Evolutionary conservation across 352 stramenopile genomes (phyloP), one percentile per base, ranked within the genome.

Genomic region (Pythium aquatile): DNA sequence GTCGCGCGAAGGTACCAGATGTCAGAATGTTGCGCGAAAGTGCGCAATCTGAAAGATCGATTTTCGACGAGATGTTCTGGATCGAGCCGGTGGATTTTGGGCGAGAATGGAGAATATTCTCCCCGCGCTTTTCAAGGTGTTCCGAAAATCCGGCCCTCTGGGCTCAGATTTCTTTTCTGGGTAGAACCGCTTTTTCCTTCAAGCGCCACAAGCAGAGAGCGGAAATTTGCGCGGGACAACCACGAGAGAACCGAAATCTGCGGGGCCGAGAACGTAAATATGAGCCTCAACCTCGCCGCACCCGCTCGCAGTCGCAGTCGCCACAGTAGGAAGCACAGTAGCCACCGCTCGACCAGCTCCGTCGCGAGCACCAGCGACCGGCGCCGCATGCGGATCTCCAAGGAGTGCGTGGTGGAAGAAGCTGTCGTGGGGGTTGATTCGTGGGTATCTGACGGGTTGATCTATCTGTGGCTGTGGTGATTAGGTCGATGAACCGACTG

Each of bases 401-500:
- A 88, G 69, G 82, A 91, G 82, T 91, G 52, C 37, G 77, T 64
- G 35, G 11, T 16, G 6, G 2, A 16, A 42, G 32, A 10, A 6
- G 32, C 32, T 37, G 32, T 37, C 6, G 2, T 42, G 35, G 6
- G 35, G 4, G 35, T 10, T 11, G 35, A 42, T 11, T 7, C 10
- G 5, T 16, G 35, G 11, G 4, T 11, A 42, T 42, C 35, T 42
- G 35, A 42, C 35, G 3, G 35, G 20, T 24, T 24, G 20, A 24
- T 24, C 20, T 24, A 24, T 42, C 8, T 42, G 10, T 42, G 7
- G 8, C 11, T 7, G 11, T 42, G 35, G 28, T 28, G 16, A 28
- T 42, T 26, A 92, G 83, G 55, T 87, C 71, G 1, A 92, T 92
- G 83, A 87, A 92, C 55, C 79, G 81, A 9, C 58, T 92, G 13